A percentile compares a stretch with the other conserved stretches of the same genome.
Conservation (phyloP, 1,139 yeast genomes). For the Saccharomyces hybrid region DNA sequence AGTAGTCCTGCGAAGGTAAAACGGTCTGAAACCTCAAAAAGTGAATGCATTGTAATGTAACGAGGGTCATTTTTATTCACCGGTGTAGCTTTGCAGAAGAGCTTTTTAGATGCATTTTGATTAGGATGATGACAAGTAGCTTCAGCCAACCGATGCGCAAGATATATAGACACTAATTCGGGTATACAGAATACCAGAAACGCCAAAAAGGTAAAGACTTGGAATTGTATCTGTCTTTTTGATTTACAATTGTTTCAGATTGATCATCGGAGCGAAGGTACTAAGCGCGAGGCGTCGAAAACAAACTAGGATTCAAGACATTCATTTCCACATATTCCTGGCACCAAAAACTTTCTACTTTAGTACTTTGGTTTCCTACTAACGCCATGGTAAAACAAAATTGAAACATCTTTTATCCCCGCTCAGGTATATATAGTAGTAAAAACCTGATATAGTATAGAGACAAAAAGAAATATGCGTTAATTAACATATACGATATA, state of each 20-base stretch:
- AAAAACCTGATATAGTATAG: background rate
- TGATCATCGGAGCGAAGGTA: background rate
- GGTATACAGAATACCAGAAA: background rate
- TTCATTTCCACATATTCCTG: background rate
- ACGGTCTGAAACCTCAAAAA: background rate
- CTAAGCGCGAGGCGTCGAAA: background rate
- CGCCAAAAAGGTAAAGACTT: background rate
- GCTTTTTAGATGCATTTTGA: background rate
- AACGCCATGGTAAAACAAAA: background rate
- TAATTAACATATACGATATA: background rate
- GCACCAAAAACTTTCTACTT: background rate
- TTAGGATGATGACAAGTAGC: too few species aligned
- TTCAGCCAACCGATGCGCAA: too few species aligned
- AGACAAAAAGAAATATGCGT: background rate
- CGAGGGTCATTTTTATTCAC: background rate
- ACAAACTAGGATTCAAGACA: background rate
- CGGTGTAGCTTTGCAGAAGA: background rate
- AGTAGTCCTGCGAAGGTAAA: background rate
- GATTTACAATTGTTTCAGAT: background rate
- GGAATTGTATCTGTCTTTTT: background rate
- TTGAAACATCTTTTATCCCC: background rate
- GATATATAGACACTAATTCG: background rate
- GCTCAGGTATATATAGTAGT: background rate
- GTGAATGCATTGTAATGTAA: background rate
- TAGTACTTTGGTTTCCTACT: background rate